Conservation (phyloP, 371 early-diverging fungal species). For the Rhizopus sp. region DNA sequence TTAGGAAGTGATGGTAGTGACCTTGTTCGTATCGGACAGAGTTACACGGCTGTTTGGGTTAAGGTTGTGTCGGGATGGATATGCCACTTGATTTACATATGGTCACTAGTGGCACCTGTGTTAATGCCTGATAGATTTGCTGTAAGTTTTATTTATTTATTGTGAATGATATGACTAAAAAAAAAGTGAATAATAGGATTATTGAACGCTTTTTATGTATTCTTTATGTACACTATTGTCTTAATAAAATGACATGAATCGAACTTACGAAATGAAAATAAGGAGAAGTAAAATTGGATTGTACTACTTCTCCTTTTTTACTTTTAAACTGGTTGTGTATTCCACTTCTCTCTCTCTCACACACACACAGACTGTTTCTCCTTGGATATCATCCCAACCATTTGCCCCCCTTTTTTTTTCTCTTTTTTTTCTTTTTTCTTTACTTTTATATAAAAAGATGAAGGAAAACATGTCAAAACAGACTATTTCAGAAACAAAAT, state of each 20-base stretch:
- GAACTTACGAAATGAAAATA: no score
- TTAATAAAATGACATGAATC: no score
- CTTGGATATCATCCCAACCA: background rate
- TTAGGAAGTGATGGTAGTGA: constrained; percentile 40
- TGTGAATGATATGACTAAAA: no score
- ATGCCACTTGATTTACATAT: constrained; percentile 79
- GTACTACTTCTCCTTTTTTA: no score
- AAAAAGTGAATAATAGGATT: no score
- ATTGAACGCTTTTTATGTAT: no score
- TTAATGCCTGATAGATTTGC: constrained; percentile 82
- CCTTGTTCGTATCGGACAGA: constrained; percentile 82
- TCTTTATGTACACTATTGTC: no score
- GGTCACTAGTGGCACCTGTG: constrained; percentile 90
- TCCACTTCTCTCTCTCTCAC: background rate
- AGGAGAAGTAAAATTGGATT: no score
- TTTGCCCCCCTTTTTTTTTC: background rate
- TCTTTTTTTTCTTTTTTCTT: background rate
- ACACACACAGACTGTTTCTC: no score
- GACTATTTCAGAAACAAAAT: constrained; percentile 69
- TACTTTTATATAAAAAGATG: background rate
- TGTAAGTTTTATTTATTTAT: constrained; percentile 25
- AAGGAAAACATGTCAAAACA: constrained; percentile 23
- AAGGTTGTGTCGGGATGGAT: constrained; percentile 93
- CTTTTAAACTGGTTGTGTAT: background rate
- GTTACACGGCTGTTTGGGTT: constrained; percentile 94